These are phyloP conservation scores for Leishmania arabica DNA, from an alignment of 208 protist species.

Conservation along the genomic window DNA sequence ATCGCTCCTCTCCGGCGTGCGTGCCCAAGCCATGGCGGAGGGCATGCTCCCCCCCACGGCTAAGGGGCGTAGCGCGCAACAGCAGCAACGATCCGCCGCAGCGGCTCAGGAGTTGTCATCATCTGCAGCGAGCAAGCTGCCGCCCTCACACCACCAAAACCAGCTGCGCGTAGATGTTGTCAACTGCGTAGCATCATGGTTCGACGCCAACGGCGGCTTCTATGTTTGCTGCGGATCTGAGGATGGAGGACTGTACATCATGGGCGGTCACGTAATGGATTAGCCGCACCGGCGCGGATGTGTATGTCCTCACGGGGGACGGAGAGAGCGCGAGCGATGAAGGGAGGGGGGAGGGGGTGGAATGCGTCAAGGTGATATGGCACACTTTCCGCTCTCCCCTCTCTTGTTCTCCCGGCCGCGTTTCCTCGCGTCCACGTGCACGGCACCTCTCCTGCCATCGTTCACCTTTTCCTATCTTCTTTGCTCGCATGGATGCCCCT, in stretches of 20 bases:
- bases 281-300: background rate
- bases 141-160: constrained; percentile 30
- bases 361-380: background rate
- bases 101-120: background rate
- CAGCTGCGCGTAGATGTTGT: constrained; percentile 60
- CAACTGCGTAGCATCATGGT: constrained; percentile 64
- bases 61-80: constrained; percentile 14
- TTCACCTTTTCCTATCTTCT: background rate
- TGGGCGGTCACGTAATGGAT: constrained; percentile 30
- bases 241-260: constrained; percentile 50
- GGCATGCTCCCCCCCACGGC: constrained; percentile 12
- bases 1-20: constrained; percentile 13
- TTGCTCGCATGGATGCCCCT: background rate
- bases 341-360: background rate
- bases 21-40: constrained; percentile 22
- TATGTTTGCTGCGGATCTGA: constrained; percentile 58
- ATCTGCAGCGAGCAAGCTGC: constrained; percentile 4
- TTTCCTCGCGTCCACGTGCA: background rate
- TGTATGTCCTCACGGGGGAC: background rate
- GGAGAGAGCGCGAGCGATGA: background rate
- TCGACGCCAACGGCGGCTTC: constrained; percentile 43
- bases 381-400: background rate
- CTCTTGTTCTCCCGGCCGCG: background rate
- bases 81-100: constrained; percentile 8
- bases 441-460: background rate